Conservation (phyloP, 2,329 filamentous ascomycete species). For the Exophiala calicioides region DNA sequence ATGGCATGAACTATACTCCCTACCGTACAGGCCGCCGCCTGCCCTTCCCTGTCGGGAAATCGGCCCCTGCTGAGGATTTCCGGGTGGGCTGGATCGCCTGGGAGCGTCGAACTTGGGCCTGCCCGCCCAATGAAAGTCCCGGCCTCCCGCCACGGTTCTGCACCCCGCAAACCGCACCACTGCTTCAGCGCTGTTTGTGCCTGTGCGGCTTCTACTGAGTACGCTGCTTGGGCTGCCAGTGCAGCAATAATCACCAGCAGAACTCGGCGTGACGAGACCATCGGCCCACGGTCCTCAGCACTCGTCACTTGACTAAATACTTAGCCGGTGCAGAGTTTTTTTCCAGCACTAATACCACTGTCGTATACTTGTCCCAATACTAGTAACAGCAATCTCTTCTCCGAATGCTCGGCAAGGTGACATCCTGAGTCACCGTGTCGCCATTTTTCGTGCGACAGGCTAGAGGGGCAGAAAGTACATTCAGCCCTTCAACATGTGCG, state of each 20-base stretch:
- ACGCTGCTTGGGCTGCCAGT: neutral
- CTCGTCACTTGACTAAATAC: no score
- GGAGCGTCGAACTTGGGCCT: constrained; percentile 1
- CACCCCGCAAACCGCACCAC: constrained; percentile 22
- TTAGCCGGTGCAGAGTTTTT: no score
- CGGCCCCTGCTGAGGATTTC: no score
- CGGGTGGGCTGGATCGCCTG: no score
- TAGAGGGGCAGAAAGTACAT: no score
- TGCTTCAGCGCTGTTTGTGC: neutral
- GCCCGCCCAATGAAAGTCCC: constrained; percentile 10
- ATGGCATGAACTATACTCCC: no score
- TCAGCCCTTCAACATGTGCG: neutral
- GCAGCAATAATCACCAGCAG: no score
- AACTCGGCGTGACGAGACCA: no score
- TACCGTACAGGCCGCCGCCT: no score
- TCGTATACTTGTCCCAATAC: neutral
- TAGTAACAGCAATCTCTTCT: neutral
- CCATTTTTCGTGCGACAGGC: constrained; percentile 8
- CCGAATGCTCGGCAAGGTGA: constrained; percentile 13
- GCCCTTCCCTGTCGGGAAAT: no score
- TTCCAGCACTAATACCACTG: neutral
- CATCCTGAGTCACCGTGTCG: constrained; percentile 21
- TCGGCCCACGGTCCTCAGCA: no score
- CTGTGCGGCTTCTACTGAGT: neutral
- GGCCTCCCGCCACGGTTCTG: constrained; percentile 13